Evolutionary conservation across 1,284 basidiomycete species (phyloP), one percentile per base, ranked within the genome.

Genomic region (Ceraceosorus bombacis): DNA sequence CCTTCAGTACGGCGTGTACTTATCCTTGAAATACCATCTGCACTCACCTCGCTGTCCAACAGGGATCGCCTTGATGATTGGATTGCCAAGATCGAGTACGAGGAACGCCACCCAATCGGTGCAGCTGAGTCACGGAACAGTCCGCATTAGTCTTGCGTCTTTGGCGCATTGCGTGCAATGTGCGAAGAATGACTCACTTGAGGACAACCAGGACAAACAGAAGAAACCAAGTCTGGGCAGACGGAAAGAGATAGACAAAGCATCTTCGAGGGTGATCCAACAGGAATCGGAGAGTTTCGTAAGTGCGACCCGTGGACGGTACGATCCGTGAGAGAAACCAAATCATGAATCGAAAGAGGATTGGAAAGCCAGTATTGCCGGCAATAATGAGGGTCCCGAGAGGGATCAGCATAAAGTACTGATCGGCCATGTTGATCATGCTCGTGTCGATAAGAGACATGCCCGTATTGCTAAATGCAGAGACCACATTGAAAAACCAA

Each of bases 261-360:
- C 94, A 82, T 61, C 93, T 84, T 36, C 93, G 84, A n/a, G 94
- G 94, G 73, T 97, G 94, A 74, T 97, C 92, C 15, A 98, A 83
- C 5, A 98, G 82, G 78, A 98, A 98, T 60, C 86, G 86, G 1
- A 95, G 80, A 0, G 91, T 91, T 79, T 95, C 90, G 61, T 85
- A 82, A 0, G 84, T 70, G 1, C 85, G 83, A 7, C 88, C 89
- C 0, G 74, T 70, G 7, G 74, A 74, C 0, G 85, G 85, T 13
- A 87, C 83, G 12, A 84, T 58, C 72, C 87, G 87, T 17, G 85
- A 83, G 52, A 88, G 72, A 8, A 78, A 73, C 91, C 91, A 96
- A 59, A 80, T 80, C 57, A 70, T 69, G 51, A 76, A 68, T 10
- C 78, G 72, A 17, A 79, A 57, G 41, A 73, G 41, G 50, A 78